Percentiles rank a stretch among this genome's conserved stretches.
Conservation (phyloP, 345 rosid genomes). For the Arabidopsis arenosa region DNA sequence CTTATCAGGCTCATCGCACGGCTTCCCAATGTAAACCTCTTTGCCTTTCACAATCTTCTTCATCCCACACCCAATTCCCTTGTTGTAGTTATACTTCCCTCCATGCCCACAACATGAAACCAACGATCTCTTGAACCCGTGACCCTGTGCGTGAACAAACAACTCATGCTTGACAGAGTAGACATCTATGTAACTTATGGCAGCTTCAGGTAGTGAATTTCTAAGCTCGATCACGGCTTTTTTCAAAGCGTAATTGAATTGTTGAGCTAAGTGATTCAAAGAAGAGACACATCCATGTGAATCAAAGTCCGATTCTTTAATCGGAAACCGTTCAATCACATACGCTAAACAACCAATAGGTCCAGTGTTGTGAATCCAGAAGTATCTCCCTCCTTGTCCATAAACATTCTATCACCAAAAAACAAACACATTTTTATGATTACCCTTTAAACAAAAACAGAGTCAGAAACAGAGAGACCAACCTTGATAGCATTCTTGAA, state of each 20-base stretch:
- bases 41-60: slow-evolving; percentile 51
- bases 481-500: slow-evolving; percentile 52
- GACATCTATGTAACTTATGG: slow-evolving; percentile 64
- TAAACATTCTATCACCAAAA: slow-evolving; percentile 51
- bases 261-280: slow-evolving; percentile 64
- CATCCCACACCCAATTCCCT: slow-evolving; percentile 59
- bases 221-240: slow-evolving; percentile 53
- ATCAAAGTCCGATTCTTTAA: slow-evolving; percentile 56
- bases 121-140: slow-evolving; percentile 65
- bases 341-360: slow-evolving; percentile 73
- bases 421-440: neutral
- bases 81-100: slow-evolving; percentile 73
- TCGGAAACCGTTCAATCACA: slow-evolving; percentile 59
- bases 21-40: slow-evolving; percentile 56
- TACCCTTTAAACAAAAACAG: neutral
- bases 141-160: slow-evolving; percentile 49
- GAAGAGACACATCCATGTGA: slow-evolving; percentile 60
- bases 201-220: slow-evolving; percentile 51
- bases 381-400: slow-evolving; percentile 68
- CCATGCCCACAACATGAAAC: slow-evolving; percentile 83
- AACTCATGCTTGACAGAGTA: slow-evolving; percentile 62
- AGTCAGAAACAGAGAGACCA: slow-evolving; percentile 6
- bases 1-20: slow-evolving; percentile 49
- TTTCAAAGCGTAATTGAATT: slow-evolving; percentile 58
- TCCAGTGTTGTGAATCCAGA: slow-evolving; percentile 81